A percentile compares a stretch with the other conserved stretches of the same genome.
phyloP scores from a whole-genome alignment of 1,139 yeast species.

The Wickerhamiella pararugosa region DNA sequence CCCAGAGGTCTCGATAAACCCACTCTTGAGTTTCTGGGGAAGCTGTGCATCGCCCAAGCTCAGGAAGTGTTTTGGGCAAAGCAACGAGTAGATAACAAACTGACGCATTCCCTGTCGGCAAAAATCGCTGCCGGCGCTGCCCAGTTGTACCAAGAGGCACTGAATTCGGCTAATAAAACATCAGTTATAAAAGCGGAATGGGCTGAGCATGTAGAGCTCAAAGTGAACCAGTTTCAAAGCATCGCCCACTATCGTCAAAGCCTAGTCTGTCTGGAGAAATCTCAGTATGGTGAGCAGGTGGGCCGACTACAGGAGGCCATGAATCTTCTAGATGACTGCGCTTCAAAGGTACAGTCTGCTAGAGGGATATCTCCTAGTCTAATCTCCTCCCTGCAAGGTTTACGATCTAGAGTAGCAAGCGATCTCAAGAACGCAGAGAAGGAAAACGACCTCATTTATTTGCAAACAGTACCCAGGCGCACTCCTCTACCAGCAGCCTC shows the following conservation, averaged over 20 bases:
- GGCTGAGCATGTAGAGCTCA: constrained; percentile 45
- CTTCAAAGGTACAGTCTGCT: constrained; percentile 20
- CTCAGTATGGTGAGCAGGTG: constrained; percentile 57
- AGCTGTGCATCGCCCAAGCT: constrained; percentile 66
- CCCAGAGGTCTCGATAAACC: constrained; percentile 34
- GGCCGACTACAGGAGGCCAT: constrained; percentile 31
- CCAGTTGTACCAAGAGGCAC: constrained; percentile 38
- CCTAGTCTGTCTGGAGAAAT: constrained; percentile 31
- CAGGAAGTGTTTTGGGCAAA: constrained; percentile 79
- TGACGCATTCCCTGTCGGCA: constrained; percentile 49
- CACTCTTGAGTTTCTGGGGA: constrained; percentile 31
- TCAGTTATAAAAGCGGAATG: constrained; percentile 46
- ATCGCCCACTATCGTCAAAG: constrained; percentile 57
- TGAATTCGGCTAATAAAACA: constrained; percentile 32
- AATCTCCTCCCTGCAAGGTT: constrained; percentile 34
- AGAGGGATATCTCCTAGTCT: neutral
- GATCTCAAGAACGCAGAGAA: constrained; percentile 45
- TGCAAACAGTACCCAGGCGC: constrained; percentile 46
- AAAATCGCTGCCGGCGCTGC: constrained; percentile 51
- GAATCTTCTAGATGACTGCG: constrained; percentile 24
- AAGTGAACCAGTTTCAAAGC: constrained; percentile 48
- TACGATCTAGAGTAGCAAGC: constrained; percentile 31
- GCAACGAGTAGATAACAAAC: constrained; percentile 36
- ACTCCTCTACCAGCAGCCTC: constrained; percentile 21
- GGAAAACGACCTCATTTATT: constrained; percentile 69